Evolutionary conservation across 495 filamentous ascomycete genomes (phyloP), one percentile per base, ranked within the genome.

Genomic region (Neurospora pannonica): DNA sequence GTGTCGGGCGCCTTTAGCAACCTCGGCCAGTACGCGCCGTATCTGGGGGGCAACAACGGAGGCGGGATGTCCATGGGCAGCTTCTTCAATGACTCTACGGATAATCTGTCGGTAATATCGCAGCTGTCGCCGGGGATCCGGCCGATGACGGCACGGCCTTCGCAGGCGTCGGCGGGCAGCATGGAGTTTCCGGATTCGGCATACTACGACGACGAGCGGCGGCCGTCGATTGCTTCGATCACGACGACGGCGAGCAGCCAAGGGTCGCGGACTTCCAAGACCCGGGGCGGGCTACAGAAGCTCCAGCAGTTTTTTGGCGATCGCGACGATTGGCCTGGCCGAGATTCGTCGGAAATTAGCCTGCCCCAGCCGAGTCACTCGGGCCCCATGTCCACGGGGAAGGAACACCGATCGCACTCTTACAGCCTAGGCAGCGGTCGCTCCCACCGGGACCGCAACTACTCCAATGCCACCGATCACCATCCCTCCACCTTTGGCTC

Each of bases 141-240:
- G 54, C 88, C 92, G 17, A 87, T 89, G 21, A 89, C 89, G 38
- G 86, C 88, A 37, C 86, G 89, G 71, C 89, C 75, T 48, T 80
- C 80, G 70, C 82, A 83, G 39, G 81, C 80, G 71, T 76, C 82
- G 24, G 71, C 87, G 0, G 84, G 85, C 46, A 86, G 85, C 70
- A 92, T 88, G 78, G 92, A 94, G 73, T 93, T 92, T 37, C 87
- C 91, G 15, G 90, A 91, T 34, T 67, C 54, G 54, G 84, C 88
- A 37, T 91, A 89, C 75, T 89, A 89, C 77, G 86, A 87, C 71
- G 93, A 97, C 71, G 90, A 93, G 74, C 87, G 96, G 71, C 88
- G 97, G 71, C 97, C 97, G 13, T 98, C 97, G 28, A 87, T 94
- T 73, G 93, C 94, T 10, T 98, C 95, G 81, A 90, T 90, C 69